Conservation (phyloP, 768 basidiomycete species). For the Austroboletus eburneus region DNA sequence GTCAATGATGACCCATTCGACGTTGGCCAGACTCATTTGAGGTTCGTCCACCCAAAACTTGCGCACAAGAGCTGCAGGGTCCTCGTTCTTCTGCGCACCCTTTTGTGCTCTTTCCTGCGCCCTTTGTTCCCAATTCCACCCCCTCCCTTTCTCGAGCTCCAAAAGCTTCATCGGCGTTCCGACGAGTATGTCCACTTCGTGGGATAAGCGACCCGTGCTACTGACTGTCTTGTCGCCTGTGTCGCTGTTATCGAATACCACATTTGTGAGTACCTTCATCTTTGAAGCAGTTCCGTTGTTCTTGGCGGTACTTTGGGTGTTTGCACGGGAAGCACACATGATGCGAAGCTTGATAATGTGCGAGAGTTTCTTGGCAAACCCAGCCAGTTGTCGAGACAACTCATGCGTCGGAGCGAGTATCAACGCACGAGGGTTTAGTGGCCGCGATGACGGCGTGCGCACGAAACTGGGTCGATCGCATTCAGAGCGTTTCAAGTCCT, state of each 20-base stretch:
- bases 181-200: conserved; percentile 52
- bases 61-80: conserved; percentile 17
- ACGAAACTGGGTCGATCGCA: conserved; percentile 12
- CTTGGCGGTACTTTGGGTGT: conserved; percentile 29
- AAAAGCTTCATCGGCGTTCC: conserved; percentile 63
- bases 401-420: conserved; percentile 89
- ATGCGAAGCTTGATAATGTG: conserved; percentile 78
- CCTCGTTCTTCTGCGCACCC: conserved; percentile 28
- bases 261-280: conserved; percentile 33
- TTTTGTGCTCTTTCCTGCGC: conserved; percentile 21
- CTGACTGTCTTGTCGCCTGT: conserved; percentile 29
- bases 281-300: conserved; percentile 43
- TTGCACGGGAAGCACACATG: conserved; percentile 62
- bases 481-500: conserved; percentile 71
- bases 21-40: conserved; percentile 57
- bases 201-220: conserved; percentile 14
- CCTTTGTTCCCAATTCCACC: conserved; percentile 46
- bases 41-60: conserved; percentile 45
- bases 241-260: conserved; percentile 16
- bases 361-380: conserved; percentile 67
- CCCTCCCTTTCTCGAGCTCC: conserved; percentile 52
- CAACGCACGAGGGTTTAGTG: conserved; percentile 67
- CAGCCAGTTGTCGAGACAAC: conserved; percentile 73
- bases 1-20: conserved; percentile 90
- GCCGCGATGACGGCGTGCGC: conserved; percentile 13